A percentile compares a stretch with the other conserved stretches of the same genome.
These are phyloP conservation scores for Plantago elongata DNA, from an alignment of 257 asterid species.

Conservation along the genomic window DNA sequence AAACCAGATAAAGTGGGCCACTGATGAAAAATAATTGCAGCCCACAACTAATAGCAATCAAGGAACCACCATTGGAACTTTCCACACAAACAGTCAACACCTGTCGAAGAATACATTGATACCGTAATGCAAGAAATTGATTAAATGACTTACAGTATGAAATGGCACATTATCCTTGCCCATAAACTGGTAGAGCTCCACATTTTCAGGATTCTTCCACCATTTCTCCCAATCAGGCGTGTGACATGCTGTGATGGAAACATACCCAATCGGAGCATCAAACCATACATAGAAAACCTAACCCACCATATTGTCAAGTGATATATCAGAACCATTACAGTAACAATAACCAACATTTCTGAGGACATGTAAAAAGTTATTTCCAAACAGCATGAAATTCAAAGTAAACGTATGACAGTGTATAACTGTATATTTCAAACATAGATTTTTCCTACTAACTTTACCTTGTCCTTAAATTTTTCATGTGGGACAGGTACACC, in stretches of 20 bases:
- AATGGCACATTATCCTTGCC: conserved; percentile 99
- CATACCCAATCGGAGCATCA: conserved; percentile 96
- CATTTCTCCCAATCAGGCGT: conserved; percentile 96
- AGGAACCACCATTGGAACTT: background rate
- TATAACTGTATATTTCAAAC: conserved; percentile 1
- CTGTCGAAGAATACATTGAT: conserved; percentile 6
- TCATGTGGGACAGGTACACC: conserved; percentile 98
- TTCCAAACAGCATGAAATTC: conserved; percentile 1
- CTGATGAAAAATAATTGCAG: background rate
- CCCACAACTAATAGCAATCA: conserved; percentile 4
- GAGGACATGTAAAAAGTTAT: conserved; percentile 9
- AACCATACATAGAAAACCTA: conserved; percentile 99
- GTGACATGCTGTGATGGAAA: conserved; percentile 89
- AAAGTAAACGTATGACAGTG: background rate
- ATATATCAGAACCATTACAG: conserved; percentile 9
- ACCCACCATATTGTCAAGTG: conserved; percentile 22
- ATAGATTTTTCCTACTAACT: conserved; percentile 12
- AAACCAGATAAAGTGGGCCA: background rate
- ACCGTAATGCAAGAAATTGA: background rate
- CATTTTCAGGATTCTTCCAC: conserved; percentile 98
- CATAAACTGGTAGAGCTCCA: conserved; percentile 96
- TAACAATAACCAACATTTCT: conserved; percentile 7
- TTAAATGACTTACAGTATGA: conserved; percentile 68
- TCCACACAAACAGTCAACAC: conserved; percentile 5
- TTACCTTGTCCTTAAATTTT: conserved; percentile 77